Percentiles rank a stretch among this genome's conserved stretches.
These are phyloP conservation scores for Begonia peltatifolia DNA, from an alignment of 306 rosid genomes.

Conservation along the genomic window DNA sequence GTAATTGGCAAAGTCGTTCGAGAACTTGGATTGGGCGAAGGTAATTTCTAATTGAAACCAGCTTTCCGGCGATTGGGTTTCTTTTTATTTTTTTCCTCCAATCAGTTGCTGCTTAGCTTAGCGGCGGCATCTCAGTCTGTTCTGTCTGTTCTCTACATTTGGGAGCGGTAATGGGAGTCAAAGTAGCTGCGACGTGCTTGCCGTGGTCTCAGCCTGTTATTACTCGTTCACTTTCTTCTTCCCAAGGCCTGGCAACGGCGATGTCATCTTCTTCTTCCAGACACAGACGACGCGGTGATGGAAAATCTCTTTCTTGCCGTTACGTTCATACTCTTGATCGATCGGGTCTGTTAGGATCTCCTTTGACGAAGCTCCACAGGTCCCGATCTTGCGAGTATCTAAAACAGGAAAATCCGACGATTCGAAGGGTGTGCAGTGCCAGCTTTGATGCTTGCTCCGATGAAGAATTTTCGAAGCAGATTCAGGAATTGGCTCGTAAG, in stretches of 20 bases:
- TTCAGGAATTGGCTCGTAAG: conserved; percentile 47
- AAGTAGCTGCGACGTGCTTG: conserved; percentile 41
- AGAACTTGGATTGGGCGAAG: neutral
- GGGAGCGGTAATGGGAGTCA: conserved; percentile 27
- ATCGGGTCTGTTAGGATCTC: conserved; percentile 22
- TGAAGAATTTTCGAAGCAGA: conserved; percentile 69
- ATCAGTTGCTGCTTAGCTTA: neutral
- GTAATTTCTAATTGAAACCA: neutral
- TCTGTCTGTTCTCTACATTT: too few species aligned
- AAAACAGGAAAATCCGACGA: conserved; percentile 11
- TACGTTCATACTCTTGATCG: conserved; percentile 17
- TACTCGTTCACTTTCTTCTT: conserved; percentile 43
- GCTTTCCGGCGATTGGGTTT: neutral
- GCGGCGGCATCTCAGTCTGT: too few species aligned
- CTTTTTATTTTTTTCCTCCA: neutral
- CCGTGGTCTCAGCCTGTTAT: conserved; percentile 49
- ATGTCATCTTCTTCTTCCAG: conserved; percentile 36
- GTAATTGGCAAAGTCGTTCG: neutral
- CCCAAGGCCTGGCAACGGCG: conserved; percentile 45
- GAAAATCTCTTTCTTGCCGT: conserved; percentile 18
- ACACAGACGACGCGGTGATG: conserved; percentile 23
- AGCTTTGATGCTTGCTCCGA: conserved; percentile 50
- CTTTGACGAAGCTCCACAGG: conserved; percentile 16
- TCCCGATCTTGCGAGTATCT: conserved; percentile 25
- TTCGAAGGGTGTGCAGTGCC: conserved; percentile 40